Conservation (phyloP, 1,284 basidiomycete species). For the Grifola frondosa region DNA sequence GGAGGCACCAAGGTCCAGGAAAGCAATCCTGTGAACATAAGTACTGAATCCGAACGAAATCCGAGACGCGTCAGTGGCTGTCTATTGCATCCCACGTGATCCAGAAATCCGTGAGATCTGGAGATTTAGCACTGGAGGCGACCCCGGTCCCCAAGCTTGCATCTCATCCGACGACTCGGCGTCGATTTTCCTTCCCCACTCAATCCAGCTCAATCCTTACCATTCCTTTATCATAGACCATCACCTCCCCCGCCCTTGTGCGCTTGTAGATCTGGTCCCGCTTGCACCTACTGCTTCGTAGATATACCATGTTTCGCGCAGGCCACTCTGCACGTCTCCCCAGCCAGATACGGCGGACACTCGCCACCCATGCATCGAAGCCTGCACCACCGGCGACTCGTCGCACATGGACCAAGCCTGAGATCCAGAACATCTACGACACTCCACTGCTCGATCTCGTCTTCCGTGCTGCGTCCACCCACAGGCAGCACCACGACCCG, state of each 20-base stretch:
- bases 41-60: no score
- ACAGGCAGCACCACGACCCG: constrained; percentile 86
- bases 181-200: constrained; percentile 21
- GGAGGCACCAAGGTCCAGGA: no score
- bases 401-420: constrained; percentile 64
- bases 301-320: constrained; percentile 30
- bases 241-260: no score
- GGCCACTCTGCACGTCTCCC: constrained; percentile 19
- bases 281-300: constrained; percentile 1
- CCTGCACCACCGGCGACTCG: constrained; percentile 37
- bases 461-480: constrained; percentile 80
- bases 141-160: constrained; percentile 16
- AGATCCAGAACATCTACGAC: constrained; percentile 79
- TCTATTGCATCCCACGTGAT: no score
- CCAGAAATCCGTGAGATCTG: no score
- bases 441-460: constrained; percentile 84
- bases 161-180: constrained; percentile 2
- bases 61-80: no score
- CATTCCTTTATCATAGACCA: no score
- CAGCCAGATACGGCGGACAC: constrained; percentile 40
- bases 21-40: no score
- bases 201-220: no score
- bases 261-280: constrained; percentile 1
- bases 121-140: background rate
- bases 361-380: constrained; percentile 60